Evolutionary conservation across 106 monocot genomes (phyloP), one percentile per base, ranked within the genome.

Genomic region (Acorus gramineus): DNA sequence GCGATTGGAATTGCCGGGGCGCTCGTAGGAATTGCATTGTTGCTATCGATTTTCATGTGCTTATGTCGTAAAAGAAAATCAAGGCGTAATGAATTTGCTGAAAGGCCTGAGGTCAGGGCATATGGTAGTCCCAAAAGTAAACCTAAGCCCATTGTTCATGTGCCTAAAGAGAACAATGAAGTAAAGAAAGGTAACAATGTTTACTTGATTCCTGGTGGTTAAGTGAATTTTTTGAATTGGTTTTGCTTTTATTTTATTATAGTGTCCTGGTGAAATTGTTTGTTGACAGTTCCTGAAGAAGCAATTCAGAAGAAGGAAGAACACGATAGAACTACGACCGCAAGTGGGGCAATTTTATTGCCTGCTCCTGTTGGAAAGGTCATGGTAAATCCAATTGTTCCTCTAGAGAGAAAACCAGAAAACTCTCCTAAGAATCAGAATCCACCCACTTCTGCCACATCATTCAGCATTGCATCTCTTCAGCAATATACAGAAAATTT

Each of bases 401-500:
- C 85, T 71, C 14, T 58, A 50, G 72, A 76, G 77, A 68, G 63
- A 54, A 62, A 28, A 28, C 28, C 28, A 28, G 28, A 28, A 28
- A 28, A 1, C 28, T 28, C 28, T 28, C 28, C 28, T 28, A 28
- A 28, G 28, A 28, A 28, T 28, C 28, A 28, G 28, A 69, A 64
- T 8, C 66, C 79, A 4, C 74, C 77, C 28, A 75, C 87, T 52
- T 73, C 86, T 63, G 84, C 69, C 44, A 54, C 81, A 44, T 86
- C 85, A 28, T 99, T 84, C 80, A 89, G 92, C n/a, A 80, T 99
- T 52, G 85, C 88, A 65, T 73, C 81, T 6, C 88, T 99, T 63
- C 98, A 99, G 68, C 98, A 99, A 72, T 89, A 89, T 66, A 99
- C 98, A 52, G 74, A 83, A 62, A 99, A 92, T 78, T 99, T 99